These are phyloP conservation scores for Middelhovenomyces tepae DNA, from an alignment of 805 yeast species.

Conservation along the genomic window DNA sequence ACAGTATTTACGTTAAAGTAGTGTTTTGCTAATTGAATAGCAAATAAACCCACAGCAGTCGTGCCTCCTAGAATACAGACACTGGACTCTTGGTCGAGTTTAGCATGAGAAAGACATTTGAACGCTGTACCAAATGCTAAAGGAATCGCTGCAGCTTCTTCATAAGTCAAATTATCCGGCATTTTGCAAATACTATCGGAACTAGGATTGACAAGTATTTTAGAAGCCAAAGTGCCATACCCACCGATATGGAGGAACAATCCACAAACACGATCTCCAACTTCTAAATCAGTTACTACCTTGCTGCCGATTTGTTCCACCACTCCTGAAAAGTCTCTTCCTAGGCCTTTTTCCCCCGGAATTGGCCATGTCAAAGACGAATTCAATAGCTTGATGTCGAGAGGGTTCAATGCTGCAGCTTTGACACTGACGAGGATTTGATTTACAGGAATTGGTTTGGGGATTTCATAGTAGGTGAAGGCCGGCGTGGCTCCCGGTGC, in stretches of 20 bases:
- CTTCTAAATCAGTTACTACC: constrained; percentile 25
- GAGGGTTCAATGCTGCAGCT: constrained; percentile 55
- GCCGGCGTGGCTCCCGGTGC: constrained; percentile 11
- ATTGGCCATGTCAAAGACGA: constrained; percentile 33
- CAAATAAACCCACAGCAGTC: constrained; percentile 54
- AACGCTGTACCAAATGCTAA: constrained; percentile 58
- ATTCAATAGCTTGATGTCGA: constrained; percentile 53
- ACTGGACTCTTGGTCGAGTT: constrained; percentile 36
- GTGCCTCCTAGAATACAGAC: constrained; percentile 68
- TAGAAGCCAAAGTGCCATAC: constrained; percentile 50
- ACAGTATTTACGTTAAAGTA: constrained; percentile 40
- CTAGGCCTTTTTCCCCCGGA: constrained; percentile 53
- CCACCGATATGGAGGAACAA: constrained; percentile 41
- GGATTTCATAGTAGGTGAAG: constrained; percentile 46
- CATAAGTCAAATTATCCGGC: constrained; percentile 39
- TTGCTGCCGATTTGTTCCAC: constrained; percentile 47
- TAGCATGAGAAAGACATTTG: constrained; percentile 30
- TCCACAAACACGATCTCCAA: constrained; percentile 64
- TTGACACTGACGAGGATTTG: constrained; percentile 49
- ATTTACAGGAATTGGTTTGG: constrained; percentile 39
- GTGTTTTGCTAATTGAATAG: constrained; percentile 48
- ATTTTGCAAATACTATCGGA: constrained; percentile 40
- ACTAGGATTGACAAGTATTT: constrained; percentile 45
- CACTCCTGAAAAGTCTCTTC: constrained; percentile 61
- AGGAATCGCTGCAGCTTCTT: constrained; percentile 60